Evolutionary conservation across 352 stramenopile species (phyloP).

Genomic region (Phytophthora colocasiae): DNA sequence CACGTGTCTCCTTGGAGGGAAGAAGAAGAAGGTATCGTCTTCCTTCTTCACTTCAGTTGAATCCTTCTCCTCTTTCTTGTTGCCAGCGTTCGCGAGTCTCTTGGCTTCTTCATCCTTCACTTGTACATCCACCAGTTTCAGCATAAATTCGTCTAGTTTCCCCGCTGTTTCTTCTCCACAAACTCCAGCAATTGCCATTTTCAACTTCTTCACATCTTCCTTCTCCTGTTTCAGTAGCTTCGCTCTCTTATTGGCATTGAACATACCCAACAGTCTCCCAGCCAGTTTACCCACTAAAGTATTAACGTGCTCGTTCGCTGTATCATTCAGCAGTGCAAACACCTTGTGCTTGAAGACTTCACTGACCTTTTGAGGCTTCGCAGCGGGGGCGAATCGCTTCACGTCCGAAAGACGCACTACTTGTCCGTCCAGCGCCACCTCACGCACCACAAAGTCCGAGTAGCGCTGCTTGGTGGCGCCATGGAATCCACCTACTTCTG

Average conservation of each 20-base stretch:
- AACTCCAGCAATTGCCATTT: constrained; percentile 46
- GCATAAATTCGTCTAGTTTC: constrained; percentile 53
- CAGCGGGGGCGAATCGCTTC: constrained; percentile 48
- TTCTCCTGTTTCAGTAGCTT: constrained; percentile 42
- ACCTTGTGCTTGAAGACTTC: constrained; percentile 85
- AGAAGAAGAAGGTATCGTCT: constrained; percentile 59
- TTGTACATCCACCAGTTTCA: constrained; percentile 46
- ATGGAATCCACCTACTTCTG: constrained; percentile 77
- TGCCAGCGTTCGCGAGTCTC: constrained; percentile 24
- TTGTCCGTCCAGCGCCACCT: constrained; percentile 67
- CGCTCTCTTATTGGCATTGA: constrained; percentile 71
- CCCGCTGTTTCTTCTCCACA: constrained; percentile 54
- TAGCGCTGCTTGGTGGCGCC: constrained; percentile 91
- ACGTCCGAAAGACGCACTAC: constrained; percentile 75
- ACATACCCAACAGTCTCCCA: constrained; percentile 59
- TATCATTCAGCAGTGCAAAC: constrained; percentile 63
- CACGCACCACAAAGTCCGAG: constrained; percentile 93
- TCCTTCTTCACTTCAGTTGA: constrained; percentile 21
- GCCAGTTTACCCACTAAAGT: constrained; percentile 68
- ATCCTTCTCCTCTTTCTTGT: constrained; percentile 20
- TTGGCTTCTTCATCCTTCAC: constrained; percentile 36
- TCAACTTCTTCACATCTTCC: constrained; percentile 53
- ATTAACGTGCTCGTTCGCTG: constrained; percentile 41
- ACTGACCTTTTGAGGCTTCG: constrained; percentile 70
- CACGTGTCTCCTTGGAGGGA: constrained; percentile 89